phyloP scores from a whole-genome alignment of 495 filamentous ascomycete species.

The Ramalina intermedia region DNA sequence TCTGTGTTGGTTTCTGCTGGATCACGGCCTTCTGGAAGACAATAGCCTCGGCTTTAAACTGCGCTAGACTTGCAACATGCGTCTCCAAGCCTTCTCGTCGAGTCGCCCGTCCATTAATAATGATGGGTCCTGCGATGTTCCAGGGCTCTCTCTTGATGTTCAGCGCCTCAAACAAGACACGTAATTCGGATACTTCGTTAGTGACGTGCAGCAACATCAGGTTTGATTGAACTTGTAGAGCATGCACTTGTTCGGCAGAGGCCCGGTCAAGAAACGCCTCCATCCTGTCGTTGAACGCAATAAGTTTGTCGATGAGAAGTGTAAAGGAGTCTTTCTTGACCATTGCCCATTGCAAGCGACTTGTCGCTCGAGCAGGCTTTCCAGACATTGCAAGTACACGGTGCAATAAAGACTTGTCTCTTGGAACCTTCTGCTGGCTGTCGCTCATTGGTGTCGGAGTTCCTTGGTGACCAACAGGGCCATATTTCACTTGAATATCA shows the following conservation, averaged over 20 bases:
- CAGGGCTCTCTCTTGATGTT: background rate
- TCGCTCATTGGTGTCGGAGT: background rate
- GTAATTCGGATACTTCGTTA: slow-evolving; percentile 4
- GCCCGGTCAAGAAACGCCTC: slow-evolving; percentile 3
- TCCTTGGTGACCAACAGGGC: background rate
- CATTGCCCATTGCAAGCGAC: slow-evolving; percentile 8
- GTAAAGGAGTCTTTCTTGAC: slow-evolving; percentile 6
- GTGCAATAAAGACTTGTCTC: background rate
- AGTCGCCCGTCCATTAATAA: background rate
- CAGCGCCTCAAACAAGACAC: background rate
- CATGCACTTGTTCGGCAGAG: background rate
- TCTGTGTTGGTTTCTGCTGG: background rate
- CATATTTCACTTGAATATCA: background rate
- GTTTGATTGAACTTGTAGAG: slow-evolving; percentile 1
- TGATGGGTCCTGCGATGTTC: too few relatives aligned
- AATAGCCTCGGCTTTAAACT: slow-evolving; percentile 1
- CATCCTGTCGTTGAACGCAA: slow-evolving; percentile 5
- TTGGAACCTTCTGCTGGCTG: background rate
- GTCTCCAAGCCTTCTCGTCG: background rate
- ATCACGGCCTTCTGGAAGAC: background rate
- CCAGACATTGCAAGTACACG: background rate
- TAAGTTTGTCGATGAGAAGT: slow-evolving; percentile 6
- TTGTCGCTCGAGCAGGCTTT: background rate
- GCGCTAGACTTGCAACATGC: background rate
- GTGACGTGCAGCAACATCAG: slow-evolving; percentile 6